Base-by-base conservation (phyloP, 164 flowering plant species). In the Vitis rotundifolia region DNA sequence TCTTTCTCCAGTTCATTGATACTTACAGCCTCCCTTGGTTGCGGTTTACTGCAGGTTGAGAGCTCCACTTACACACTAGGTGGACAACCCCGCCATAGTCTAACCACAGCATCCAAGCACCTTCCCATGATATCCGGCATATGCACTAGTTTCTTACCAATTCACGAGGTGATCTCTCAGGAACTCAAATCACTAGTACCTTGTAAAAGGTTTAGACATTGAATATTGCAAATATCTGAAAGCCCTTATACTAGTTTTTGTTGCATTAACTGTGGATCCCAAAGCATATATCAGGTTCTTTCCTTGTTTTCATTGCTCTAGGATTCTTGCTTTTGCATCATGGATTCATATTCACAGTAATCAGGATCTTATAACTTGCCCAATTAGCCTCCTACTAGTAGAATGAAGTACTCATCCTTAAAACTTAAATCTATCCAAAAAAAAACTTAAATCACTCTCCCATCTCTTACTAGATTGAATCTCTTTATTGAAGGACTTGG, bases 151-250 rank as follows among this genome's bases (percentile, higher is more conserved):
- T 62, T 73, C 70, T 71, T 75, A 75, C 77, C 84, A 66, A 80
- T 66, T 48, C 66, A 73, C 50, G 81, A 82, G 89, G 92, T 88
- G 75, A 66, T 28, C 12, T 22, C 15, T 56, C 47, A 5, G 8
- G 8, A 44, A 10, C 18, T 49, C 12, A 49, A 15, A 5, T 11
- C 7, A 2, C 18, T n/a, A 14, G 7, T 53, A 13, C 7, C 18
- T 53, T 53, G 56, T 12, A 15, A 3, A 53, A 11, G 48, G 11
- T 60, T 4, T 11, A 10, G 15, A 26, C 11, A 26, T 26, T 11
- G 15, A 60, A 26, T 22, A 22, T 22, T 22, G 26, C 26, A 22
- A 22, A 22, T 22, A 22, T 26, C 11, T 60, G 37, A 37, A 37
- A 37, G 44, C 44, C 44, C 44, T 37, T 5, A 37, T 3, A 6